phyloP scores from a whole-genome alignment of 1,284 basidiomycete species.

The Microbotryum scabiosae region DNA sequence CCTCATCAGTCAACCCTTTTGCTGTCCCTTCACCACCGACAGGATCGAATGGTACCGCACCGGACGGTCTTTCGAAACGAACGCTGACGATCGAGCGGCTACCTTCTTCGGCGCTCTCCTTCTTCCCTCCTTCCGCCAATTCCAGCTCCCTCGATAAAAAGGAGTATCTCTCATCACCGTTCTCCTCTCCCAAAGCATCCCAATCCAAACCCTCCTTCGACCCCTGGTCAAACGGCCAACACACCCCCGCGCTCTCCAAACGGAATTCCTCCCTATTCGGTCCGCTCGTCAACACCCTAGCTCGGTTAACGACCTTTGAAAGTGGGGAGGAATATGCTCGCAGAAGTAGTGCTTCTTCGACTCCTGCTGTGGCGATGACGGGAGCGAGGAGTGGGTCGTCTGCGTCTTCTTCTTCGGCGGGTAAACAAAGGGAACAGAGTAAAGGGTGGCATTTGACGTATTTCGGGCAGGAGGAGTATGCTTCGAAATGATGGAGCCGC shows the following conservation, averaged over 20 bases:
- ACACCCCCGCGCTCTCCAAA: not conserved
- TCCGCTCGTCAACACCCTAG: not conserved
- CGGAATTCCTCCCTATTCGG: not conserved
- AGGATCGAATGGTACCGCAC: not conserved
- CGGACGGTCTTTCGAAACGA: constrained; percentile 9
- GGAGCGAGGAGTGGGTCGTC: no score
- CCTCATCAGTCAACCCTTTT: not conserved
- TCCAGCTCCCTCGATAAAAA: not conserved
- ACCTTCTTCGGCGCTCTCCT: constrained; percentile 51
- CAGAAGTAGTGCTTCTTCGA: not conserved
- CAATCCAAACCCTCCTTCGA: not conserved
- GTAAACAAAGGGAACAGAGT: not conserved
- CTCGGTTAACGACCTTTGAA: not conserved
- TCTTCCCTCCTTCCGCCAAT: constrained; percentile 50
- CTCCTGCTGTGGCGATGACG: not conserved
- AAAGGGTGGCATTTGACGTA: not conserved
- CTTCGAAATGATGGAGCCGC: not conserved
- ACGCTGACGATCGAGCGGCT: constrained; percentile 46
- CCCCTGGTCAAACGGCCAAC: not conserved
- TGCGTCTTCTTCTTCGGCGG: no score
- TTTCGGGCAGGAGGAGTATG: not conserved
- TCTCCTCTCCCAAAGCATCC: not conserved
- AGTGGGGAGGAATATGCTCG: not conserved
- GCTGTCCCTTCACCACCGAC: not conserved
- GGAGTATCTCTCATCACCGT: not conserved